Evolutionary conservation across 2,329 filamentous ascomycete species (phyloP).

Genomic region (Stachybotrys chlorohalonatus): DNA sequence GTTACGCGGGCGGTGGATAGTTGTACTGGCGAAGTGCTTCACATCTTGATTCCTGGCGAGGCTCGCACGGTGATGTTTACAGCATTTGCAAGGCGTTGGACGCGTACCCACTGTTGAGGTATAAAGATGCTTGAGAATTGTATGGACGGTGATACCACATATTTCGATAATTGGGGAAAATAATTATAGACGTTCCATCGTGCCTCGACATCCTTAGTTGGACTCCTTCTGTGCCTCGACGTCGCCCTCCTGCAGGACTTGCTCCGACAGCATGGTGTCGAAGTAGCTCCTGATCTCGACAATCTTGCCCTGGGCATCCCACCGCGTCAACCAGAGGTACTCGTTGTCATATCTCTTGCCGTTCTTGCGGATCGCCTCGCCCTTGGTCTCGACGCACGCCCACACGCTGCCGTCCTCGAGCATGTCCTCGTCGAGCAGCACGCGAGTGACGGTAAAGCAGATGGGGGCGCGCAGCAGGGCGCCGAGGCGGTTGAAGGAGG

Average conservation of each 20-base stretch:
- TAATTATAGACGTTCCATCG: neutral
- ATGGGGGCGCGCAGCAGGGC: constrained; percentile 10
- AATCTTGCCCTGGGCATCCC: constrained; percentile 11
- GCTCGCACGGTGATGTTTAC: neutral
- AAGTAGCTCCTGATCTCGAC: constrained; percentile 14
- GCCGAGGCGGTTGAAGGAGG: constrained; percentile 10
- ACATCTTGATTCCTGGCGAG: neutral
- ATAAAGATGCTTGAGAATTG: neutral
- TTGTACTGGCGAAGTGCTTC: neutral
- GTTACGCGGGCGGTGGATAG: neutral
- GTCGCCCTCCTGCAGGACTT: constrained; percentile 7
- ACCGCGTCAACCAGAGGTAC: constrained; percentile 13
- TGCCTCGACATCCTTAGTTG: neutral
- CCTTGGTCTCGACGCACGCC: constrained; percentile 11
- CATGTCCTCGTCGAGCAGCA: constrained; percentile 11
- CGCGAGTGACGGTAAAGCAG: constrained; percentile 9
- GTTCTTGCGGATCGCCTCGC: constrained; percentile 9
- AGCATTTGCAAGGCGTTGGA: neutral
- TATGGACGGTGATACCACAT: neutral
- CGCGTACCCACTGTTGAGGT: neutral
- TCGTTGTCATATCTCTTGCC: constrained; percentile 14
- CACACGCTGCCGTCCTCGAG: constrained; percentile 10
- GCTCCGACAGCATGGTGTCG: constrained; percentile 10
- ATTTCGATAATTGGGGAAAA: neutral
- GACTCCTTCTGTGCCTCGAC: neutral